Percentiles rank a stretch among this genome's conserved stretches.
phyloP scores from a whole-genome alignment of 129 eudicot genomes.

The Erigeron canadensis region DNA sequence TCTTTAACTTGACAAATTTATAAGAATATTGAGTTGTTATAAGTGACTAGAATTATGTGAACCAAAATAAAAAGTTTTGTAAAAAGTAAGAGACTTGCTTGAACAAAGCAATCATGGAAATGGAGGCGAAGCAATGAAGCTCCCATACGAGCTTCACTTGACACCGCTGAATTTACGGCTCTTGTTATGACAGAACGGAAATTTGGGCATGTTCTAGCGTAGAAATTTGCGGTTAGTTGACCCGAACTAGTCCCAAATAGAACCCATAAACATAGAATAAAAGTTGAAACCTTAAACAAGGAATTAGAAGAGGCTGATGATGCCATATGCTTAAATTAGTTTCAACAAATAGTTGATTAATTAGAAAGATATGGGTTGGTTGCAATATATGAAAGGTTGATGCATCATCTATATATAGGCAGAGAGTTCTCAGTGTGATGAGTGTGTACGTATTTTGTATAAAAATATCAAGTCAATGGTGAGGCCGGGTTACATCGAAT shows the following conservation, averaged over 20 bases:
- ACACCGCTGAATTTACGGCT: constrained; percentile 38
- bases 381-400: constrained; percentile 5
- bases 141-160: constrained; percentile 49
- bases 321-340: constrained; percentile 21
- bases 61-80: neutral
- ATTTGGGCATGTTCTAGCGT: constrained; percentile 37
- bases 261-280: constrained; percentile 23
- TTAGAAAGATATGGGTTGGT: neutral
- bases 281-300: constrained; percentile 9
- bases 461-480: too few species aligned
- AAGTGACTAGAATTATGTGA: too few species aligned
- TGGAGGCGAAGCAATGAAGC: constrained; percentile 55
- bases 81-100: constrained; percentile 31
- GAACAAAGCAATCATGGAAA: constrained; percentile 57
- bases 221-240: constrained; percentile 34
- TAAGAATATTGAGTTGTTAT: too few species aligned
- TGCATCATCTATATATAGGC: neutral
- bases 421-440: too few species aligned
- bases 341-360: neutral
- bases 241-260: constrained; percentile 26
- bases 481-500: too few species aligned
- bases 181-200: constrained; percentile 29
- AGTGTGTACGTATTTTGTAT: too few species aligned
- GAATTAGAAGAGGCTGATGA: constrained; percentile 4
- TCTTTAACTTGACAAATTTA: too few species aligned